phyloP scores from a whole-genome alignment of 305 asterid species.

The Rubia tinctorum region DNA sequence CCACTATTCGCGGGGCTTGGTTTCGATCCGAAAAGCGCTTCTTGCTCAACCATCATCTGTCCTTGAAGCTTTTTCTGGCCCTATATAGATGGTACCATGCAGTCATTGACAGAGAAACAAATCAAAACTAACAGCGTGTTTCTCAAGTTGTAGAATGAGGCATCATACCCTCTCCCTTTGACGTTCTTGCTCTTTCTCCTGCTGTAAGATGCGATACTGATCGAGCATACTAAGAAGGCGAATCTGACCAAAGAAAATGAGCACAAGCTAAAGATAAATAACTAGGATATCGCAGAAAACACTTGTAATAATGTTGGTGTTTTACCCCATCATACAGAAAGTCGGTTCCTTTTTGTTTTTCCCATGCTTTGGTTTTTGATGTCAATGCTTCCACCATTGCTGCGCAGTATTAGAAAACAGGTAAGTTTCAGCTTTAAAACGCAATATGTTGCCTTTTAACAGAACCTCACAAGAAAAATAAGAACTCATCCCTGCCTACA shows the following conservation, averaged over 20 bases:
- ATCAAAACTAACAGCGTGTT: background rate
- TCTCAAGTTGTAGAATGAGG: conserved; percentile 12
- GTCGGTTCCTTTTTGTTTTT: conserved; percentile 57
- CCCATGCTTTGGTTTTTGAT: conserved; percentile 69
- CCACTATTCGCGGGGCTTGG: conserved; percentile 73
- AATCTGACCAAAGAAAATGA: conserved; percentile 40
- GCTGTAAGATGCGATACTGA: conserved; percentile 60
- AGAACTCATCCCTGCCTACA: background rate
- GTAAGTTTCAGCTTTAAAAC: background rate
- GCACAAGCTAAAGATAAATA: background rate
- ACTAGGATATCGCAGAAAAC: background rate
- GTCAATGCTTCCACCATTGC: conserved; percentile 73
- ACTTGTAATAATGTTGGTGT: conserved; percentile 4
- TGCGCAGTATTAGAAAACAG: conserved; percentile 17
- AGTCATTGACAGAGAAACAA: background rate
- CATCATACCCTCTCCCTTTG: conserved; percentile 72
- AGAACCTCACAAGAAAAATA: background rate
- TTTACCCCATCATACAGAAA: conserved; percentile 87
- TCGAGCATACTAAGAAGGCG: conserved; percentile 65
- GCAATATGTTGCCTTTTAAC: background rate
- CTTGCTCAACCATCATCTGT: conserved; percentile 69
- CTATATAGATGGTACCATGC: conserved; percentile 30
- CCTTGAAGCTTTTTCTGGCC: conserved; percentile 92
- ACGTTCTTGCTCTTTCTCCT: conserved; percentile 70
- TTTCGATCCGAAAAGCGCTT: conserved; percentile 79